phyloP scores from a whole-genome alignment of 2,329 filamentous ascomycete genomes.

The Penicillium thymicola region DNA sequence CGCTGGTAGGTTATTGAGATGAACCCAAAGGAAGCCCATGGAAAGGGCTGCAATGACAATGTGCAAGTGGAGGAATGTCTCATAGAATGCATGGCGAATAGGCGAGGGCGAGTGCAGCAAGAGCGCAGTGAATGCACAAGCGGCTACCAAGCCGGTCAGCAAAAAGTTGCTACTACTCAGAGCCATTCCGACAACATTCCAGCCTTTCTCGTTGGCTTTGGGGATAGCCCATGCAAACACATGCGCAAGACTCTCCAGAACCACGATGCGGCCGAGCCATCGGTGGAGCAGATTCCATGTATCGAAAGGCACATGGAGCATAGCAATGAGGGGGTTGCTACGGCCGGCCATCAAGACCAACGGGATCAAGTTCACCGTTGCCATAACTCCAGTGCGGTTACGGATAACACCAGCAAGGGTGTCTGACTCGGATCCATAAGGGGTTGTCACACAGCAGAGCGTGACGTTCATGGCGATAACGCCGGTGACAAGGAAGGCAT shows the following conservation, averaged over 20 bases:
- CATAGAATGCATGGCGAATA: constrained; percentile 88
- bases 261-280: constrained; percentile 72
- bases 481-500: constrained; percentile 40
- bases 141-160: constrained; percentile 42
- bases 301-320: constrained; percentile 44
- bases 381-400: constrained; percentile 43
- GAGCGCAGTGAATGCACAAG: constrained; percentile 62
- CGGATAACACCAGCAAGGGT: constrained; percentile 40
- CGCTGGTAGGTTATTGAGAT: constrained; percentile 69
- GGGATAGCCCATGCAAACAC: constrained; percentile 71
- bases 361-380: constrained; percentile 45
- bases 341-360: constrained; percentile 42
- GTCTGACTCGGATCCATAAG: constrained; percentile 35
- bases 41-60: constrained; percentile 68
- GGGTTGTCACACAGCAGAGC: constrained; percentile 50
- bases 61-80: constrained; percentile 86
- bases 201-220: constrained; percentile 49
- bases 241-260: constrained; percentile 68
- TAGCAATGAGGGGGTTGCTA: constrained; percentile 43
- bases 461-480: constrained; percentile 46
- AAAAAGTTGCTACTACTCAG: constrained; percentile 36
- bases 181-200: constrained; percentile 32
- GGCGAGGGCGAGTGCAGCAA: constrained; percentile 66
- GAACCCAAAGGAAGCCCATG: constrained; percentile 72
- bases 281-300: constrained; percentile 63